Conservation (phyloP, 176 grass and related monocot genomes). For the Aegilops speltoides region DNA sequence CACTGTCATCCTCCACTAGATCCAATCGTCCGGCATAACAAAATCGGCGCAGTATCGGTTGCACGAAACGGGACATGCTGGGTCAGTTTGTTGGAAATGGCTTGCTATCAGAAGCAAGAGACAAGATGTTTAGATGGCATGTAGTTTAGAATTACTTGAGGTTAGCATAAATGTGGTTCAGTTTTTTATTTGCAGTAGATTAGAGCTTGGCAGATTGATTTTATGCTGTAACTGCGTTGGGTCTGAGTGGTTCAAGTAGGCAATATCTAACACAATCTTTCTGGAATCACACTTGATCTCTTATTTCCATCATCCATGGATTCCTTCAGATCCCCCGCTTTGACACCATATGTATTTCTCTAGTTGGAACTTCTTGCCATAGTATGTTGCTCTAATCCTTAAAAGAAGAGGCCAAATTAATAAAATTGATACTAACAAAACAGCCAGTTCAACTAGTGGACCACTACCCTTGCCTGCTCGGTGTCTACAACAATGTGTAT, state of each 20-base stretch:
- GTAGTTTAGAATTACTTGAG: neutral
- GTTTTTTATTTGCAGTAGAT: neutral
- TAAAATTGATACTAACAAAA: neutral
- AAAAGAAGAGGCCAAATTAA: neutral
- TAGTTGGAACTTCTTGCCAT: neutral
- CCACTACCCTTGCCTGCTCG: neutral
- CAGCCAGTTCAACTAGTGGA: neutral
- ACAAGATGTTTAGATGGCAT: neutral
- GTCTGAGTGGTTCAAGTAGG: slow-evolving; percentile 1
- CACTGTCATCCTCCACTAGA: neutral
- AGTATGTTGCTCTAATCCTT: neutral
- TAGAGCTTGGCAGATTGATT: neutral
- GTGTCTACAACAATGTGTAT: neutral
- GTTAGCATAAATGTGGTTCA: neutral
- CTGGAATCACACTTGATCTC: neutral
- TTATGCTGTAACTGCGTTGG: neutral
- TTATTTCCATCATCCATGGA: neutral
- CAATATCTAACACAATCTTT: slow-evolving; percentile 14
- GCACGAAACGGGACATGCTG: neutral
- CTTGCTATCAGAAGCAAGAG: neutral
- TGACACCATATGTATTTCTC: neutral
- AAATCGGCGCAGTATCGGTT: neutral
- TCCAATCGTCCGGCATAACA: neutral
- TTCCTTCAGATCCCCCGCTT: neutral
- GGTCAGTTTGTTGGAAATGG: neutral